Percentiles rank a stretch among this genome's conserved stretches.
Conservation (phyloP, 495 filamentous ascomycete genomes). For the Echria macrotheca region DNA sequence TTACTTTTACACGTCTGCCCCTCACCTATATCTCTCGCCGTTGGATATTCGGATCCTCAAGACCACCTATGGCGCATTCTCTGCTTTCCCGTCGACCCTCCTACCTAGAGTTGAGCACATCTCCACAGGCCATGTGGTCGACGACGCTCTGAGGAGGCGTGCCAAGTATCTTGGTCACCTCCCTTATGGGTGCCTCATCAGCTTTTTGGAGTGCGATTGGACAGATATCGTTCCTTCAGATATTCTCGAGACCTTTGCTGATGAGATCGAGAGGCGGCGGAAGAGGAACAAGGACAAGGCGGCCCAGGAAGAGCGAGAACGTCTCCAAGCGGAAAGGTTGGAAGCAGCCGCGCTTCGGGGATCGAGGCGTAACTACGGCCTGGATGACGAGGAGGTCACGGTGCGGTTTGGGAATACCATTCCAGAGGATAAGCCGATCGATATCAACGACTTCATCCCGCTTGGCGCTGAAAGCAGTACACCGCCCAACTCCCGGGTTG, state of each 20-base stretch:
- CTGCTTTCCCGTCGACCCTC: constrained; percentile 79
- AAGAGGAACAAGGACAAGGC: constrained; percentile 84
- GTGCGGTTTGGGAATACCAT: constrained; percentile 23
- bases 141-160: constrained; percentile 80
- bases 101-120: constrained; percentile 89
- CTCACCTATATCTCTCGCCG: constrained; percentile 88
- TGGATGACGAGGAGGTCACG: constrained; percentile 31
- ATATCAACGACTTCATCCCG: constrained; percentile 61
- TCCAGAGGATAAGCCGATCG: constrained; percentile 26
- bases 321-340: constrained; percentile 76
- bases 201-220: constrained; percentile 96
- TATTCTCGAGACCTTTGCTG: constrained; percentile 63
- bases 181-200: constrained; percentile 87
- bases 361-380: constrained; percentile 35
- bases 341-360: constrained; percentile 53
- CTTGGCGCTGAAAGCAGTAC: constrained; percentile 41
- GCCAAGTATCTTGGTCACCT: constrained; percentile 89
- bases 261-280: constrained; percentile 72
- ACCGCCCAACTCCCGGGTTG: constrained; percentile 34
- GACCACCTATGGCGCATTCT: constrained; percentile 79
- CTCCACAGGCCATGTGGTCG: constrained; percentile 83
- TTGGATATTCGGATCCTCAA: constrained; percentile 95
- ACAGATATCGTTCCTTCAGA: constrained; percentile 78
- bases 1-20: constrained; percentile 85
- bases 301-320: constrained; percentile 80